Conservation (phyloP, 2,329 filamentous ascomycete species). For the Arthrinium puccinioides region DNA sequence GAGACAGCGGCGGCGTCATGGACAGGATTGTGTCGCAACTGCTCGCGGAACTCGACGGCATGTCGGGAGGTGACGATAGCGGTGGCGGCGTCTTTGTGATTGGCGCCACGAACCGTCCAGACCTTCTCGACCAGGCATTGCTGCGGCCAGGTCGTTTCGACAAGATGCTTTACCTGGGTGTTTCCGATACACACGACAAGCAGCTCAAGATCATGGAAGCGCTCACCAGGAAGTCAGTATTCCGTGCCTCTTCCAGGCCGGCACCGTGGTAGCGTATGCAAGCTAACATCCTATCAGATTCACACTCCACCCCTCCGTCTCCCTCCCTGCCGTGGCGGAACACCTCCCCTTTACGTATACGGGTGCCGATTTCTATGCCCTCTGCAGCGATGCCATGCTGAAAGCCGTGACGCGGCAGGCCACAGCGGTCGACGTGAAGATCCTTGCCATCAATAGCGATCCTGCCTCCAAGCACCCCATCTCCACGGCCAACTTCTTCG, state of each 20-base stretch:
- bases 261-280: background rate
- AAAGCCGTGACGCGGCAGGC: constrained; percentile 95
- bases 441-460: constrained; percentile 58
- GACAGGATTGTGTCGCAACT: constrained; percentile 94
- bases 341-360: constrained; percentile 91
- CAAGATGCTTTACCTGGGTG: constrained; percentile 96
- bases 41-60: constrained; percentile 90
- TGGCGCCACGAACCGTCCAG: constrained; percentile 89
- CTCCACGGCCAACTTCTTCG: constrained; percentile 90
- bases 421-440: constrained; percentile 73
- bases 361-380: constrained; percentile 91
- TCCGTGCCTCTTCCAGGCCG: background rate
- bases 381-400: constrained; percentile 97
- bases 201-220: constrained; percentile 92
- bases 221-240: constrained; percentile 78
- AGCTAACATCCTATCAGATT: constrained; percentile 50
- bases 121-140: constrained; percentile 84
- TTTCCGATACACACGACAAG: constrained; percentile 94
- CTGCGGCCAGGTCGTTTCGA: constrained; percentile 89
- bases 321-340: constrained; percentile 66
- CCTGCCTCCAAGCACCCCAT: constrained; percentile 42
- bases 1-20: constrained; percentile 96
- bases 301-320: constrained; percentile 71
- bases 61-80: constrained; percentile 84
- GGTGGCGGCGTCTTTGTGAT: constrained; percentile 90